Conservation (phyloP, 2,329 filamentous ascomycete species). For the Immersiporthe knoxdaviesiana region DNA sequence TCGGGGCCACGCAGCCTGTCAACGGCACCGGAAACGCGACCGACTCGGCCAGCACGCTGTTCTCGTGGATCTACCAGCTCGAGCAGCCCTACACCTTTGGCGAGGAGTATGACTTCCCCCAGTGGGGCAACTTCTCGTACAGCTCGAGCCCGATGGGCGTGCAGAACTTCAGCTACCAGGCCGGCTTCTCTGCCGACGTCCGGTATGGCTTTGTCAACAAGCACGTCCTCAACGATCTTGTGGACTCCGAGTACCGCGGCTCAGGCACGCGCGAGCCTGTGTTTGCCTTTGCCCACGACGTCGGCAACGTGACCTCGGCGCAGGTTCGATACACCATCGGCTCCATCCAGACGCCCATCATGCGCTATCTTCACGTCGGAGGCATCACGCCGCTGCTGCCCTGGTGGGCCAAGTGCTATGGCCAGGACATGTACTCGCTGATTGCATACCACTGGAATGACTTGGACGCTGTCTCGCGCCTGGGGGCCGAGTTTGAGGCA, state of each 20-base stretch:
- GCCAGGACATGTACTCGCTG: conserved; percentile 57
- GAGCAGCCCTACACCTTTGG: conserved; percentile 26
- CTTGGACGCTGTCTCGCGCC: conserved; percentile 58
- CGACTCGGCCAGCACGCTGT: conserved; percentile 16
- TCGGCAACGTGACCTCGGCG: conserved; percentile 40
- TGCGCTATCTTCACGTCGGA: conserved; percentile 73
- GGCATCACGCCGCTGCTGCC: conserved; percentile 76
- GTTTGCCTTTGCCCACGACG: conserved; percentile 71
- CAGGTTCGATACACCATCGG: conserved; percentile 73
- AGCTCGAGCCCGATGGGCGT: conserved; percentile 28
- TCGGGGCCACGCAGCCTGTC: conserved; percentile 36
- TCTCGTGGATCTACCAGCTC: conserved; percentile 29
- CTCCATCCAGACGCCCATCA: conserved; percentile 74
- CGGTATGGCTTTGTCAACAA: conserved; percentile 68
- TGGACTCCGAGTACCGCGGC: conserved; percentile 64
- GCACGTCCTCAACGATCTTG: conserved; percentile 64
- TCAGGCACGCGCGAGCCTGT: conserved; percentile 77
- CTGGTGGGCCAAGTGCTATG: conserved; percentile 75
- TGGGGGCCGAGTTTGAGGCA: conserved; percentile 26
- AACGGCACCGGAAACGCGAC: conserved; percentile 41
- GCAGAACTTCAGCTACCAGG: conserved; percentile 47
- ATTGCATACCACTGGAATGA: conserved; percentile 75
- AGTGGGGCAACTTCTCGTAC: conserved; percentile 45
- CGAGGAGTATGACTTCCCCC: conserved; percentile 50
- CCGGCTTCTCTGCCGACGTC: conserved; percentile 64